These are phyloP conservation scores for Myriosclerotinia scirpicola DNA, from an alignment of 2,329 filamentous ascomycete species.

Conservation along the genomic window DNA sequence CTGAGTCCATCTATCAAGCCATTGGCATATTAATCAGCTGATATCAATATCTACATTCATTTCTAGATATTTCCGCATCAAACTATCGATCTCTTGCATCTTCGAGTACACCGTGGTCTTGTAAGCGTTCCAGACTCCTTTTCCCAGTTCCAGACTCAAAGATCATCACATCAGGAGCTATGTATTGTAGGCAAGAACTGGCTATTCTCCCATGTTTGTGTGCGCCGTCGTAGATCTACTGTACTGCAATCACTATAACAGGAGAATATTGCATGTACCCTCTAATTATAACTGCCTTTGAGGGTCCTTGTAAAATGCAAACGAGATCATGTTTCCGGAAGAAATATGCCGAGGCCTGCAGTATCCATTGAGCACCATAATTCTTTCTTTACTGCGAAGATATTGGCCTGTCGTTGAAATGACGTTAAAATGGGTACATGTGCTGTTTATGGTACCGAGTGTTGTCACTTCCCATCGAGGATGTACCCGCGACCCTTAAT, in stretches of 20 bases:
- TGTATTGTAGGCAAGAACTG: not conserved
- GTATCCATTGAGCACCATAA: not conserved
- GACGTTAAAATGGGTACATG: not conserved
- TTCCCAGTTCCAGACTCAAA: conserved; percentile 1
- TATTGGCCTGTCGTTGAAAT: not conserved
- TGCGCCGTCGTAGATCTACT: not conserved
- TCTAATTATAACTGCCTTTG: not conserved
- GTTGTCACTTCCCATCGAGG: not conserved
- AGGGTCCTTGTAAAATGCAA: not conserved
- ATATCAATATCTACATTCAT: no score
- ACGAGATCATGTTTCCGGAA: not conserved
- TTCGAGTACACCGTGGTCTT: not conserved
- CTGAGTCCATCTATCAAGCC: not conserved
- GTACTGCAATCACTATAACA: not conserved
- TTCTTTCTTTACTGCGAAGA: not conserved
- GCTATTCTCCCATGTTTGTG: not conserved
- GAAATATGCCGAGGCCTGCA: not conserved
- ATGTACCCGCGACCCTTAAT: not conserved
- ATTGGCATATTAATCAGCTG: no score
- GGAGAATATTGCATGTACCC: not conserved
- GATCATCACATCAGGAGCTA: not conserved
- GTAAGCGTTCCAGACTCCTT: not conserved
- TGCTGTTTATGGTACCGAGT: not conserved
- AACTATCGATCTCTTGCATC: not conserved
- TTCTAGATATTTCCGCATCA: not conserved